Conservation (phyloP, 306 rosid species). For the Purshia tridentata region DNA sequence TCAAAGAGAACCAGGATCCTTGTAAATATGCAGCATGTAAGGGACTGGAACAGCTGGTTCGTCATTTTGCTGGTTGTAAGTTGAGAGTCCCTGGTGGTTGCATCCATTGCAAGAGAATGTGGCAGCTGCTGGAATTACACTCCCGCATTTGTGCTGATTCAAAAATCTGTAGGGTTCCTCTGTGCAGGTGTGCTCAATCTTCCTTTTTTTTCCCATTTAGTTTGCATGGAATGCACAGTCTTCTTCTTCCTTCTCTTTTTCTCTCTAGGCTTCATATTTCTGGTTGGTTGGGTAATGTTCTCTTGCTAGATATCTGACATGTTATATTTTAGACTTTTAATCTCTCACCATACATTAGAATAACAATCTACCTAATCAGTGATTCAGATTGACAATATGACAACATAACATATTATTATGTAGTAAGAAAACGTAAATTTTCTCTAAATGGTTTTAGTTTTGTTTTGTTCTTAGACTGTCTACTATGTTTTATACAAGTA, state of each 20-base stretch:
- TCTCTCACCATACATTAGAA: too few relatives aligned
- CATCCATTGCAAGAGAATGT: constrained; percentile 85
- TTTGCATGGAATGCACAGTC: too few relatives aligned
- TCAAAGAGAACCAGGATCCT: constrained; percentile 60
- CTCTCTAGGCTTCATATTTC: too few relatives aligned
- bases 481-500: not conserved
- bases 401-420: too few relatives aligned
- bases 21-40: constrained; percentile 77
- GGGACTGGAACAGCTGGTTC: constrained; percentile 81
- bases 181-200: constrained; percentile 61
- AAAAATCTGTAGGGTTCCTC: constrained; percentile 63
- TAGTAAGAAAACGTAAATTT: too few relatives aligned
- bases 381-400: too few relatives aligned
- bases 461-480: not conserved
- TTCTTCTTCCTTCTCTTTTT: too few relatives aligned
- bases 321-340: too few relatives aligned
- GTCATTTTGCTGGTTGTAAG: constrained; percentile 90
- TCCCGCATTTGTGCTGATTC: constrained; percentile 77
- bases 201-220: not conserved
- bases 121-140: constrained; percentile 91
- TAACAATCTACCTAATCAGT: too few relatives aligned
- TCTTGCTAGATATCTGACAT: too few relatives aligned
- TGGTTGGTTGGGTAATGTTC: too few relatives aligned
- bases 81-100: constrained; percentile 88
- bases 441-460: not conserved